These are phyloP conservation scores for Leptodontidium sp. DNA, from an alignment of 2,329 filamentous ascomycete genomes.

Conservation along the genomic window DNA sequence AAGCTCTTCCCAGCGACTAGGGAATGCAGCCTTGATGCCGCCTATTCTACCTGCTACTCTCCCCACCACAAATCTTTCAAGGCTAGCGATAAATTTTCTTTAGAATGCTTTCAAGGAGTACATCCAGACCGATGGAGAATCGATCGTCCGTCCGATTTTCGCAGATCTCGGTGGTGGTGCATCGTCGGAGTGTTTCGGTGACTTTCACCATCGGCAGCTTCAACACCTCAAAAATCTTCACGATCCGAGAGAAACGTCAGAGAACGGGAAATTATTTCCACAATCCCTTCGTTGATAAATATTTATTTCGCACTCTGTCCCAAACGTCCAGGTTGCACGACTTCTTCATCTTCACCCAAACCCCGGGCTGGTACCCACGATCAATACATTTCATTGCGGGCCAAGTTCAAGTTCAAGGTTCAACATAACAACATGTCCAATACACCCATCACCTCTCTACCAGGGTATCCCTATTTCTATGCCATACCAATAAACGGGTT, in stretches of 20 bases:
- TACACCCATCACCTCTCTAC: slow-evolving; percentile 22
- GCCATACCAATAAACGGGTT: slow-evolving; percentile 22
- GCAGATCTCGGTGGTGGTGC: slow-evolving; percentile 1
- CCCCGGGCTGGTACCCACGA: slow-evolving; percentile 8
- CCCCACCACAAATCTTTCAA: too few species aligned
- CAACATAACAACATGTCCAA: slow-evolving; percentile 4
- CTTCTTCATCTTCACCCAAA: neutral
- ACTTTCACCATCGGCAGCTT: slow-evolving; percentile 5
- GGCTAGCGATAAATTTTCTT: neutral
- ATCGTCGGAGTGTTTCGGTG: slow-evolving; percentile 13
- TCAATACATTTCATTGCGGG: neutral
- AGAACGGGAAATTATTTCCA: neutral
- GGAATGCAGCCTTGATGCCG: too few species aligned
- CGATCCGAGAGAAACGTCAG: neutral
- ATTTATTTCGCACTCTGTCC: neutral
- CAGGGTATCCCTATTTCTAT: slow-evolving; percentile 23
- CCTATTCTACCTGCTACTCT: too few species aligned
- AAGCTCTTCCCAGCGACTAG: too few species aligned
- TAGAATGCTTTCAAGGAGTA: neutral
- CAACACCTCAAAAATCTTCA: neutral
- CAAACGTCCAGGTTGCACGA: neutral
- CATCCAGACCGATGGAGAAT: neutral
- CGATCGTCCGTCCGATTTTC: neutral
- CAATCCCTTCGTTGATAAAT: neutral
- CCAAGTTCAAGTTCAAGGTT: neutral